These are phyloP conservation scores for Fusarium domesticum DNA, from an alignment of 2,329 filamentous ascomycete species.

Conservation along the genomic window DNA sequence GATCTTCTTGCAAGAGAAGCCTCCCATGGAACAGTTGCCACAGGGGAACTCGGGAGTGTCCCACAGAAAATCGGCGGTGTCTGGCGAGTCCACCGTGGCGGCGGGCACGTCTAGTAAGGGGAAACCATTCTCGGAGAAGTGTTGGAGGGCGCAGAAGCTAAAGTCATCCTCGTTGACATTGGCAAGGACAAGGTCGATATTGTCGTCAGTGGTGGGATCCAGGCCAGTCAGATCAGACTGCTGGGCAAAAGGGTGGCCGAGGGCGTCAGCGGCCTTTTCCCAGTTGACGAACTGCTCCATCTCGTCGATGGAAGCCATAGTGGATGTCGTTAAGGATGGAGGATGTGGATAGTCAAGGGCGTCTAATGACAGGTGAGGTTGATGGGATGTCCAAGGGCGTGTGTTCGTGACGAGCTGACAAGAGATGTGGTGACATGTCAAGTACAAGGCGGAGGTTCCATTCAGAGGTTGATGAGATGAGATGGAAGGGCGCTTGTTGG, in stretches of 20 bases:
- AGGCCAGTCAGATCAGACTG: constrained; percentile 36
- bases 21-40: constrained; percentile 48
- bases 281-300: constrained; percentile 64
- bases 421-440: constrained; percentile 18
- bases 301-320: constrained; percentile 45
- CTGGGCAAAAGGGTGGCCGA: constrained; percentile 34
- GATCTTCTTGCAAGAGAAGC: constrained; percentile 60
- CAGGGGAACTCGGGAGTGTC: constrained; percentile 50
- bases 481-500: constrained; percentile 5
- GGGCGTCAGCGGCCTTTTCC: constrained; percentile 47
- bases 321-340: constrained; percentile 12
- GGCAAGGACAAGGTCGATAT: constrained; percentile 54
- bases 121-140: constrained; percentile 47
- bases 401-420: constrained; percentile 11
- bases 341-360: neutral
- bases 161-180: constrained; percentile 59
- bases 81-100: constrained; percentile 30
- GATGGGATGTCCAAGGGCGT: neutral
- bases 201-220: constrained; percentile 29
- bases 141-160: constrained; percentile 57
- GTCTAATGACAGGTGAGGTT: neutral
- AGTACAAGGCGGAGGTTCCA: constrained; percentile 21
- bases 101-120: constrained; percentile 29
- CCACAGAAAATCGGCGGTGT: constrained; percentile 30
- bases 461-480: constrained; percentile 5